Percentiles rank a stretch among this genome's conserved stretches.
These are phyloP conservation scores for Xylariaceae sp. DNA, from an alignment of 2,329 filamentous ascomycete genomes.

Conservation along the genomic window DNA sequence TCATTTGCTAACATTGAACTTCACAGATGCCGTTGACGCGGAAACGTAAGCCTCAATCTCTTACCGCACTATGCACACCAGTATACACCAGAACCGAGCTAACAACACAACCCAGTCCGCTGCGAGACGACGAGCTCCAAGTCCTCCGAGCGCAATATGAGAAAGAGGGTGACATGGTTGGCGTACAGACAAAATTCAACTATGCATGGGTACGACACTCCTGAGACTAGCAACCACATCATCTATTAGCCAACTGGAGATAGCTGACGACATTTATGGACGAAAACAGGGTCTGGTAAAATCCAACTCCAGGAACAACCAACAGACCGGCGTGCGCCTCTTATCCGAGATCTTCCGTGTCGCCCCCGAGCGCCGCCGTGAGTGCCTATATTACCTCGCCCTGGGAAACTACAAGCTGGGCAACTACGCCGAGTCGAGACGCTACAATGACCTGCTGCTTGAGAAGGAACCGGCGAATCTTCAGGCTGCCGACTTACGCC, in stretches of 20 bases:
- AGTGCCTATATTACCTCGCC: constrained; percentile 97
- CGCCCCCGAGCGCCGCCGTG: constrained; percentile 85
- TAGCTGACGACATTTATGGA: neutral
- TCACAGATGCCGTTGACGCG: constrained; percentile 88
- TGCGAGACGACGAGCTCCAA: constrained; percentile 87
- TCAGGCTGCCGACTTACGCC: constrained; percentile 81
- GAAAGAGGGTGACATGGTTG: constrained; percentile 95
- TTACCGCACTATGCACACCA: no score
- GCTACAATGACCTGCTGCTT: constrained; percentile 89
- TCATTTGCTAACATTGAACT: constrained; percentile 11
- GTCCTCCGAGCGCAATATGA: constrained; percentile 93
- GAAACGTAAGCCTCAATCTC: constrained; percentile 76
- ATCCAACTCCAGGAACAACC: constrained; percentile 76
- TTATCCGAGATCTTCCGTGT: constrained; percentile 96
- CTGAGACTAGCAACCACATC: no score
- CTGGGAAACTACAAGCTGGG: constrained; percentile 97
- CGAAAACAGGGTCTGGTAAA: constrained; percentile 97
- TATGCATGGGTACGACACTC: constrained; percentile 78
- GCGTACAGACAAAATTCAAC: constrained; percentile 98
- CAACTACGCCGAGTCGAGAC: constrained; percentile 90
- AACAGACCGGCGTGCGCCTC: constrained; percentile 90
- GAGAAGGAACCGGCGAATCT: constrained; percentile 89
- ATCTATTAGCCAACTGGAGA: neutral
- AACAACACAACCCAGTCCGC: constrained; percentile 53
- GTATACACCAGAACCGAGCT: no score